Evolutionary conservation across 495 filamentous ascomycete genomes (phyloP), one percentile per base, ranked within the genome.

Genomic region (Hamigera avellanea): DNA sequence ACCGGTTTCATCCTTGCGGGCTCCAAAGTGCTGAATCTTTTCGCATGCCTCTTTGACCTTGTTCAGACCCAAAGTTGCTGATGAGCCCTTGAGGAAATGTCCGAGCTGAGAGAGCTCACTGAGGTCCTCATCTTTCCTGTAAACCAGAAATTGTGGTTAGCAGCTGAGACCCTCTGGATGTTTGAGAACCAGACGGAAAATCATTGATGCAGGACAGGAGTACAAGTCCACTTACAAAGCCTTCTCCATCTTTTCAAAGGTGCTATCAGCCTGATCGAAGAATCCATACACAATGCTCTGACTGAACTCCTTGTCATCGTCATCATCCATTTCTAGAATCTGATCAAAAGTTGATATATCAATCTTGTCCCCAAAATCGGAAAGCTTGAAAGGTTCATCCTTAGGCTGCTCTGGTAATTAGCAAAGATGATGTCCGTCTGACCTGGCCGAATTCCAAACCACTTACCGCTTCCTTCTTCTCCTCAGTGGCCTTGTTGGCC

Each of bases 71-170:
- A 98, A 76, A 6, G 93, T 96, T 14, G 91, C 91, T 8, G 89
- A 95, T n/a, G 89, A 95, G 26, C 91, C 91, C 61, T 98, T 98
- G 36, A 98, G 67, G 65, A 95, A 98, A 61, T 98, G 91, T 16
- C 91, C 91, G 17, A 93, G 76, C 12, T 66, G 67, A 13, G 88
- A 95, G 12, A 98, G 77, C 37, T 76, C 62, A 2, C 56, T 55
- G 26, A 95, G 77, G 40, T 93, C 68, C 41, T 65, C 62, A 8
- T 67, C 47, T 42, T 70, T 52, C 25, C 89, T 95, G 46, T 37
- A 41, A 41, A 34, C 32, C 26, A 33, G 37, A 25, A 14, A 34
- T 52, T 18, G 26, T 21, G 28, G 17, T 26, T 18, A 14, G 23
- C n/a, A 6, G 27, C n/a, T n/a, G n/a, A n/a, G n/a, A n/a, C n/a